These are phyloP conservation scores for Corylus avellana DNA, from an alignment of 306 rosid genomes.

Conservation along the genomic window DNA sequence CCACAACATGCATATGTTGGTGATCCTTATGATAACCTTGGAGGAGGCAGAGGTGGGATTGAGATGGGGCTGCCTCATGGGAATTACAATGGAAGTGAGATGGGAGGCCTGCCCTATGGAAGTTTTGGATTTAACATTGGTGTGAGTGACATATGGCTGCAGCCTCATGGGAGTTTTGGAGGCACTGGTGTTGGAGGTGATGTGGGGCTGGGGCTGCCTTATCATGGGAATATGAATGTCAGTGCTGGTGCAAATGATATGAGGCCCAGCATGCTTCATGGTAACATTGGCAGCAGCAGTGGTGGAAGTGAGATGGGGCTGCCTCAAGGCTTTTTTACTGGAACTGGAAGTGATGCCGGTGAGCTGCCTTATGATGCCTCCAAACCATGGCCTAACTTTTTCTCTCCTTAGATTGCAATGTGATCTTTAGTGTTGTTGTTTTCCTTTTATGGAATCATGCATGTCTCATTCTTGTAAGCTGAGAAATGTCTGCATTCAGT, in stretches of 20 bases:
- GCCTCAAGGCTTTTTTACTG: not conserved
- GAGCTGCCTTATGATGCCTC: conserved; percentile 5
- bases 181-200: not conserved
- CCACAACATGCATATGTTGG: not conserved
- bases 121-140: not conserved
- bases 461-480: not conserved
- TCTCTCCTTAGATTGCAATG: not conserved
- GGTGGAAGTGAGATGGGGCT: conserved; percentile 5
- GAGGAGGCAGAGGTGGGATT: not conserved
- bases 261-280: too few species aligned
- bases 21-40: not conserved
- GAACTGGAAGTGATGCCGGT: not conserved
- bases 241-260: not conserved
- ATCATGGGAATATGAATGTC: not conserved
- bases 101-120: conserved; percentile 3
- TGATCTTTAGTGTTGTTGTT: not conserved
- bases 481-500: not conserved
- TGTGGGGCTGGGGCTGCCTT: not conserved
- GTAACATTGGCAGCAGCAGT: not conserved
- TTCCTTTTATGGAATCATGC: not conserved
- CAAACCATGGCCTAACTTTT: conserved; percentile 9
- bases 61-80: not conserved
- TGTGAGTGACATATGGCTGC: not conserved
- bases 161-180: not conserved
- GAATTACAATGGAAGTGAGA: not conserved